These are phyloP conservation scores for Begonia fuchsioides DNA, from an alignment of 306 rosid genomes.

Conservation along the genomic window DNA sequence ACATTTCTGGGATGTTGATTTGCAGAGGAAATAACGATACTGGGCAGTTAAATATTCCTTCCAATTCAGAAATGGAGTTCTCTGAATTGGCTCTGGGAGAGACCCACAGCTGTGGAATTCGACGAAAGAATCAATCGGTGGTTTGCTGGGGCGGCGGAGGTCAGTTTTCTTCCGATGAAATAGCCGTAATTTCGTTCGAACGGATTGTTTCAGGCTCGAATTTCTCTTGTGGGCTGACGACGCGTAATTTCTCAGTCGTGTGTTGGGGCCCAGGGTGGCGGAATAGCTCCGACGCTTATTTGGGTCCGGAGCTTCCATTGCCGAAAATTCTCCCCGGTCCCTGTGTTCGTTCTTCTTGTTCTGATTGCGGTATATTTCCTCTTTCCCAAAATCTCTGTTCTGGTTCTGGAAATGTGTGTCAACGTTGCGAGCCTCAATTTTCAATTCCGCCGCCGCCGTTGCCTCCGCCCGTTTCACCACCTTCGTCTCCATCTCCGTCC, in stretches of 20 bases:
- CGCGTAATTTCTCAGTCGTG: slow-evolving; percentile 27
- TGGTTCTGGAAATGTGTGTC: slow-evolving; percentile 35
- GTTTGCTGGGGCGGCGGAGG: slow-evolving; percentile 71
- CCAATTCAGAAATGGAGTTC: slow-evolving; percentile 20
- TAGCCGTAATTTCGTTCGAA: slow-evolving; percentile 28
- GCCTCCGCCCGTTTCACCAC: slow-evolving; percentile 5
- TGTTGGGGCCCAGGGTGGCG: slow-evolving; percentile 92
- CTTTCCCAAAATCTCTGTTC: slow-evolving; percentile 38
- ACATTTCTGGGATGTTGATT: slow-evolving; percentile 35
- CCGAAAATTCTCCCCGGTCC: slow-evolving; percentile 68
- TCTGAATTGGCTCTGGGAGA: slow-evolving; percentile 45
- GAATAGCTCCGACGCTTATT: slow-evolving; percentile 10
- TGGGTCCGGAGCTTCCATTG: slow-evolving; percentile 22
- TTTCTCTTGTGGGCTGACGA: slow-evolving; percentile 61
- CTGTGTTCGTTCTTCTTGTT: slow-evolving; percentile 49
- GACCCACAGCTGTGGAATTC: slow-evolving; percentile 53
- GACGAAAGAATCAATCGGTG: slow-evolving; percentile 28
- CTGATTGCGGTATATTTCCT: slow-evolving; percentile 37
- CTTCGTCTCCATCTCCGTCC: slow-evolving; percentile 19
- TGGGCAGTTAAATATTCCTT: slow-evolving; percentile 45
- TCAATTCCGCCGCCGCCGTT: not conserved
- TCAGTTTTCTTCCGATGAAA: slow-evolving; percentile 14
- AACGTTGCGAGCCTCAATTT: slow-evolving; percentile 17
- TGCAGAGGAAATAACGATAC: slow-evolving; percentile 42
- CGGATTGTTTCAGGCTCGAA: slow-evolving; percentile 50